Evolutionary conservation across 306 rosid genomes (phyloP).

Genomic region (Datisca glomerata): DNA sequence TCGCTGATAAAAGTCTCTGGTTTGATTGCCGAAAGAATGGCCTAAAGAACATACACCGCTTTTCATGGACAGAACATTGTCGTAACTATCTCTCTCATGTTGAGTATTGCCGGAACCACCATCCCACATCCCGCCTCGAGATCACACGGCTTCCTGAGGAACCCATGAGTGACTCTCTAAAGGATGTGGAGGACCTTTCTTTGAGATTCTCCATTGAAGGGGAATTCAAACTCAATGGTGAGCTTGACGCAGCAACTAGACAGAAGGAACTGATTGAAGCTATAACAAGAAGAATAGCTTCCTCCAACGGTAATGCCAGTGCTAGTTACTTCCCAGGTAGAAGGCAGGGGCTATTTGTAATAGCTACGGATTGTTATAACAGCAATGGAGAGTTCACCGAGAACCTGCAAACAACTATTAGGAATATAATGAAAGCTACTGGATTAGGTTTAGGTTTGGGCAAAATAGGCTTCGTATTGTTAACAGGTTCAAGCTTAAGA

Average conservation of each 20-base stretch:
- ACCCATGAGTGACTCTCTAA: constrained; percentile 65
- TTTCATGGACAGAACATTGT: constrained; percentile 84
- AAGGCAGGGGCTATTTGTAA: constrained; percentile 51
- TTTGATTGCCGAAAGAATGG: constrained; percentile 65
- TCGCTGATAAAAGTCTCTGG: constrained; percentile 72
- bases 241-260: constrained; percentile 40
- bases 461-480: constrained; percentile 36
- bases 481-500: constrained; percentile 47
- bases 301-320: constrained; percentile 27
- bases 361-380: constrained; percentile 55
- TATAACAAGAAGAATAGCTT: constrained; percentile 31
- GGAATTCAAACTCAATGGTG: constrained; percentile 38
- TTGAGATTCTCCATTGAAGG: constrained; percentile 61
- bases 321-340: constrained; percentile 45
- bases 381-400: constrained; percentile 29
- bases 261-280: constrained; percentile 69
- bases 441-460: constrained; percentile 28
- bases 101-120: constrained; percentile 49
- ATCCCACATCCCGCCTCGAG: constrained; percentile 44
- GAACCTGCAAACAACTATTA: constrained; percentile 27
- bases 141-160: constrained; percentile 52
- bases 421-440: constrained; percentile 33
- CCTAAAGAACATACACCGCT: constrained; percentile 66
- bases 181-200: constrained; percentile 64
- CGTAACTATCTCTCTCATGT: constrained; percentile 68